A percentile compares a stretch with the other conserved stretches of the same genome.
Conservation (phyloP, 345 rosid species). For the Corchorus capsularis region DNA sequence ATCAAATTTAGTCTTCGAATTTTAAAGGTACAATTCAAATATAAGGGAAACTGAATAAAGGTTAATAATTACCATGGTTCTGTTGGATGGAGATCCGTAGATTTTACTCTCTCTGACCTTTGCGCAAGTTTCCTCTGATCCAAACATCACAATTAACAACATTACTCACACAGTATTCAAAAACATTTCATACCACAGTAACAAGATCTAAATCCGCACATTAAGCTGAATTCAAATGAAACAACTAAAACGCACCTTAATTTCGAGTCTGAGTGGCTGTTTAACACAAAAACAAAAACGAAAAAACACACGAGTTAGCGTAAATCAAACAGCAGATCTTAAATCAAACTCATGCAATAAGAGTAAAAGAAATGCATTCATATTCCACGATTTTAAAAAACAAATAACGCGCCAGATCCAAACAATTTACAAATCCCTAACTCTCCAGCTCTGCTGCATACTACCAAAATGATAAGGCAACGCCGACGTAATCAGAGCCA, state of each 20-base stretch:
- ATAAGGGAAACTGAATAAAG: conserved; percentile 5
- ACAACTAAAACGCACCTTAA: conserved; percentile 38
- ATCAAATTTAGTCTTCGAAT: conserved; percentile 4
- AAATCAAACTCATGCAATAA: background rate
- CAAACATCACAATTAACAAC: conserved; percentile 23
- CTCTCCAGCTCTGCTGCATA: background rate
- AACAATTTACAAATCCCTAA: conserved; percentile 19
- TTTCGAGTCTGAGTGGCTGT: conserved; percentile 55
- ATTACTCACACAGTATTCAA: conserved; percentile 18
- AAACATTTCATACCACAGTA: conserved; percentile 4
- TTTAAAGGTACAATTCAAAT: conserved; percentile 3
- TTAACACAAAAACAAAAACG: conserved; percentile 18
- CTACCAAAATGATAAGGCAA: background rate
- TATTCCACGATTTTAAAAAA: background rate
- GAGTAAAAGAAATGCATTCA: background rate
- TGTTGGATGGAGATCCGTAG: conserved; percentile 68
- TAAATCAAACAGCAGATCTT: conserved; percentile 16
- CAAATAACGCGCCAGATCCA: conserved; percentile 21
- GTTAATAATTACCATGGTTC: conserved; percentile 61
- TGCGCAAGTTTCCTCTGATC: conserved; percentile 60
- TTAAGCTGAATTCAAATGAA: background rate
- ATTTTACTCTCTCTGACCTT: conserved; percentile 68
- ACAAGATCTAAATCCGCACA: background rate
- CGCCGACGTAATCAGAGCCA: background rate
- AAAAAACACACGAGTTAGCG: conserved; percentile 19